Conservation (phyloP, 2,329 filamentous ascomycete species). For the Dothidotthia symphoricarpi region DNA sequence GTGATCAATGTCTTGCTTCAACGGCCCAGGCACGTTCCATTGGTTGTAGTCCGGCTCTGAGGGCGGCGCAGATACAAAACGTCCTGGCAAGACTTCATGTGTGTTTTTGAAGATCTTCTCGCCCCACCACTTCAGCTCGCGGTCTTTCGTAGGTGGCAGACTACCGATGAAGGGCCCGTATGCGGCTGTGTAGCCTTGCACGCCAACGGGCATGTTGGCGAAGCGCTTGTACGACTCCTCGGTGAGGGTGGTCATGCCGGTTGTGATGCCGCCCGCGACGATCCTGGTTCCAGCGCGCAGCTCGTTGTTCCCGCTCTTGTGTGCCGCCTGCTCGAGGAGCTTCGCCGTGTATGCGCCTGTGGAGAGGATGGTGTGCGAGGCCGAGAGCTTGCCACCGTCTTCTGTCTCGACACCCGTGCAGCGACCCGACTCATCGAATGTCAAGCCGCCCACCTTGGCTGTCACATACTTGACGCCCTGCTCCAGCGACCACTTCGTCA, state of each 20-base stretch:
- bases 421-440: constrained; percentile 50
- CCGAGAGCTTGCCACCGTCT: constrained; percentile 29
- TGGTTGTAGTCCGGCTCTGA: constrained; percentile 58
- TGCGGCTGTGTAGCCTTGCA: constrained; percentile 31
- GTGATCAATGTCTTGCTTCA: constrained; percentile 60
- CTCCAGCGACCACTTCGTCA: constrained; percentile 54
- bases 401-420: constrained; percentile 39
- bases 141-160: constrained; percentile 34
- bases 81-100: constrained; percentile 47
- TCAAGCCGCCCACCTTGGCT: constrained; percentile 52
- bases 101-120: constrained; percentile 40
- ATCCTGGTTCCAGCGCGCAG: constrained; percentile 56
- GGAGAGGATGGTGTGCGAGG: constrained; percentile 37
- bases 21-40: constrained; percentile 57
- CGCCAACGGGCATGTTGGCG: constrained; percentile 37
- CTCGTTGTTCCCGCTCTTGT: constrained; percentile 46
- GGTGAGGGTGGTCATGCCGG: constrained; percentile 49
- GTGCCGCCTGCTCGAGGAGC: constrained; percentile 50
- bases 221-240: constrained; percentile 28
- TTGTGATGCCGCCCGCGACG: constrained; percentile 56
- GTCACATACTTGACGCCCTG: constrained; percentile 60
- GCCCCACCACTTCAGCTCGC: constrained; percentile 38
- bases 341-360: constrained; percentile 47
- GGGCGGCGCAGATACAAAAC: constrained; percentile 58
- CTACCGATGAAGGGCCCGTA: constrained; percentile 35